A percentile compares a stretch with the other conserved stretches of the same genome.
phyloP scores from a whole-genome alignment of 2,329 filamentous ascomycete genomes.

The Scortechinia acanthostroma region DNA sequence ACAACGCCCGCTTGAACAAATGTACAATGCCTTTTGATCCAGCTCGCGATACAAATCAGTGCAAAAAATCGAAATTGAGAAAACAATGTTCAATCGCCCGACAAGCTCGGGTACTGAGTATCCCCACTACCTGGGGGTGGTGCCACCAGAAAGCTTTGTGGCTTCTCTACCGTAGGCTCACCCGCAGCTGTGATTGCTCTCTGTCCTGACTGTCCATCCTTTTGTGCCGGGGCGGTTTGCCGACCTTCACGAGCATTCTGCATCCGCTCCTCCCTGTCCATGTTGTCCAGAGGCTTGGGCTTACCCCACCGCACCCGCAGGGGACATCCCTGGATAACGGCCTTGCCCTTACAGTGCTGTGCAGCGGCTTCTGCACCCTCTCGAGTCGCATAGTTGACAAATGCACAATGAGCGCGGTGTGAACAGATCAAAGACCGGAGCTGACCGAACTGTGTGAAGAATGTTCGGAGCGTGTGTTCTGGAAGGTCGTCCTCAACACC shows the following conservation, averaged over 20 bases:
- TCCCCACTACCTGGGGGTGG: constrained; percentile 75
- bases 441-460: constrained; percentile 83
- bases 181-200: background rate
- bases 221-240: too few relatives aligned
- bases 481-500: constrained; percentile 94
- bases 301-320: constrained; percentile 86
- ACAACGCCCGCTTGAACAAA: too few relatives aligned
- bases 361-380: constrained; percentile 82
- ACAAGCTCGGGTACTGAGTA: constrained; percentile 76
- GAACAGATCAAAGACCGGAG: constrained; percentile 91
- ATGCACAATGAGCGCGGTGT: constrained; percentile 94
- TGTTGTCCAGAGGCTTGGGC: constrained; percentile 82
- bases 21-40: too few relatives aligned
- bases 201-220: background rate
- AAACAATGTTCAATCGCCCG: constrained; percentile 45
- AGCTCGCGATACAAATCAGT: too few relatives aligned
- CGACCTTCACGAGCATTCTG: constrained; percentile 69
- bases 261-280: constrained; percentile 79
- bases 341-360: constrained; percentile 75
- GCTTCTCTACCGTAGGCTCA: too few relatives aligned
- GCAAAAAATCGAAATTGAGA: constrained; percentile 41
- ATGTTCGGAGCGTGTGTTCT: constrained; percentile 82
- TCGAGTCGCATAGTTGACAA: constrained; percentile 85
- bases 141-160: constrained; percentile 44
- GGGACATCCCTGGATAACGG: constrained; percentile 84